Evolutionary conservation across 805 yeast species (phyloP).

Genomic region (Barnettozyma salicaria): DNA sequence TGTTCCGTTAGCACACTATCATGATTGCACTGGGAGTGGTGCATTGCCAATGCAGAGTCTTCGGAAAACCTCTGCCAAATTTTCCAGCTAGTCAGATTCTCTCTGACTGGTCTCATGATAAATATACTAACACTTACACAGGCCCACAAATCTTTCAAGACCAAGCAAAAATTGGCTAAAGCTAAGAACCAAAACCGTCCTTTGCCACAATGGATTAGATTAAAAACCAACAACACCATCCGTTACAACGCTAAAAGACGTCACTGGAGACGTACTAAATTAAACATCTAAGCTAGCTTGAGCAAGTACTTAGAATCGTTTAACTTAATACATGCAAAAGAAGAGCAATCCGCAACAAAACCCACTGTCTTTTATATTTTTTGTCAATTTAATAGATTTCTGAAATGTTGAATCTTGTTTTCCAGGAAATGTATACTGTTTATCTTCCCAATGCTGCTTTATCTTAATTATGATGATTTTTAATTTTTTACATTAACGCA

Average conservation of each 20-base stretch:
- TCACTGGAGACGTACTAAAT: slow-evolving; percentile 99
- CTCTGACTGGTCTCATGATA: too few species aligned
- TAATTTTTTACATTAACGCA: slow-evolving; percentile 5
- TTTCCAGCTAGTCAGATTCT: too few species aligned
- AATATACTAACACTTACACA: slow-evolving; percentile 28
- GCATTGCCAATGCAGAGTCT: too few species aligned
- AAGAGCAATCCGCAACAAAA: slow-evolving; percentile 5
- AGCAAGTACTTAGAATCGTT: slow-evolving; percentile 2
- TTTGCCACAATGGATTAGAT: slow-evolving; percentile 99
- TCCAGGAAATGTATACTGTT: too few species aligned
- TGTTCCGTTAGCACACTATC: too few species aligned
- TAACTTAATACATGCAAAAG: slow-evolving; percentile 8
- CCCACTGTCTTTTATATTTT: slow-evolving; percentile 6
- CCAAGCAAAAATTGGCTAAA: slow-evolving; percentile 98
- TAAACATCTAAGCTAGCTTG: slow-evolving; percentile 65
- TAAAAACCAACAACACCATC: slow-evolving; percentile 95
- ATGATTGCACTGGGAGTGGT: too few species aligned
- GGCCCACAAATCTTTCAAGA: slow-evolving; percentile 94
- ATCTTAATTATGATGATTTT: slow-evolving; percentile 3
- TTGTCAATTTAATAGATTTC: not conserved
- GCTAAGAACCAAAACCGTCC: slow-evolving; percentile 99
- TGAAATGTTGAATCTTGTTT: too few species aligned
- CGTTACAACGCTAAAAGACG: slow-evolving; percentile 99
- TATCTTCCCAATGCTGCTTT: slow-evolving; percentile 2
- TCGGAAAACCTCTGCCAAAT: too few species aligned